Evolutionary conservation across 306 rosid genomes (phyloP).

Genomic region (Glycine soja): DNA sequence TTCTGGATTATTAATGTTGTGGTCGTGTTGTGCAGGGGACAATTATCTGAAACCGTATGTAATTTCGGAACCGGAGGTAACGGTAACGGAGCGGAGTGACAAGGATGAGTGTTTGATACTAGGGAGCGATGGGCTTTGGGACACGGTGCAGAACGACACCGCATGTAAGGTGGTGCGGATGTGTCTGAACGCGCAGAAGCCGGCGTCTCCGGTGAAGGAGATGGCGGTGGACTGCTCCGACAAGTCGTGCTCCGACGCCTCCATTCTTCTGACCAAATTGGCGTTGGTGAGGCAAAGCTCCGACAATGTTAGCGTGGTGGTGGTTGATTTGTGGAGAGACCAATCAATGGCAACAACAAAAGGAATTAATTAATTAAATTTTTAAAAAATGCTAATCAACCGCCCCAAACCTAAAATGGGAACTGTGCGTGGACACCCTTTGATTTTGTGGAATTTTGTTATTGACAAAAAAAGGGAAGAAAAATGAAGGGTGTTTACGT

Average conservation of each 20-base stretch:
- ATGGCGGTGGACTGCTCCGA: slow-evolving; percentile 55
- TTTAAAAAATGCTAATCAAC: too few species aligned
- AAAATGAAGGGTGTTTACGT: neutral
- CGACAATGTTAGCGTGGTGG: slow-evolving; percentile 82
- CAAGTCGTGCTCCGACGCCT: slow-evolving; percentile 76
- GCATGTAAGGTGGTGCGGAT: slow-evolving; percentile 73
- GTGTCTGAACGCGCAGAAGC: slow-evolving; percentile 60
- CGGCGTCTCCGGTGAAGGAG: slow-evolving; percentile 38
- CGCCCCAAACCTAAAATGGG: too few species aligned
- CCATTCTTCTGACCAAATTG: slow-evolving; percentile 72
- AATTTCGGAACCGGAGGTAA: slow-evolving; percentile 83
- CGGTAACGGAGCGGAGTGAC: slow-evolving; percentile 59
- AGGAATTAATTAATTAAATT: neutral
- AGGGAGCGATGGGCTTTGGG: slow-evolving; percentile 91
- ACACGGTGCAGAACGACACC: slow-evolving; percentile 72
- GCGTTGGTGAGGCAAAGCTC: slow-evolving; percentile 79
- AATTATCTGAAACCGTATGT: slow-evolving; percentile 78
- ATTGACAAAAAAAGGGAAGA: too few species aligned
- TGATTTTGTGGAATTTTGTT: too few species aligned
- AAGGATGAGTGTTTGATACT: slow-evolving; percentile 78
- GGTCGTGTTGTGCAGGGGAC: slow-evolving; percentile 53
- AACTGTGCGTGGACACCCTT: too few species aligned
- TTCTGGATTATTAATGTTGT: slow-evolving; percentile 8
- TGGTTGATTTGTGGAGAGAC: slow-evolving; percentile 71
- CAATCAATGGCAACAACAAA: neutral